These are phyloP conservation scores for Cordia subcordata DNA, from an alignment of 257 asterid genomes.

Conservation along the genomic window DNA sequence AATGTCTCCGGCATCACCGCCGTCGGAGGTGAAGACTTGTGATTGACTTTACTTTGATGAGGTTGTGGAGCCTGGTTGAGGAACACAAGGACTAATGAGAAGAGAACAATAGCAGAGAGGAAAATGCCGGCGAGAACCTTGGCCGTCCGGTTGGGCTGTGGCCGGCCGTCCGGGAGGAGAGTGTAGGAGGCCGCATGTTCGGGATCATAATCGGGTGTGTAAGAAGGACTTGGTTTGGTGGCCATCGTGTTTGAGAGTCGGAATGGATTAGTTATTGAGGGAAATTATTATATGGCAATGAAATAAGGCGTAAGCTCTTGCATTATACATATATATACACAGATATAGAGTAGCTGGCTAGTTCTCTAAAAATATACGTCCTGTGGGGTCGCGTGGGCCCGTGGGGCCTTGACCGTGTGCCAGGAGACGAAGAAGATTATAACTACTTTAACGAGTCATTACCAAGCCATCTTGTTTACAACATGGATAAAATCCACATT, in stretches of 20 bases:
- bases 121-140: constrained; percentile 32
- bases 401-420: too few species aligned
- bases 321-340: too few species aligned
- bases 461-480: too few species aligned
- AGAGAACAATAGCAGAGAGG: constrained; percentile 30
- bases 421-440: too few species aligned
- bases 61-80: constrained; percentile 10
- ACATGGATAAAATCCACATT: too few species aligned
- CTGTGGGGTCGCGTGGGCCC: too few species aligned
- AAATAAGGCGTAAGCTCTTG: not conserved
- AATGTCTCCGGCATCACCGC: constrained; percentile 15
- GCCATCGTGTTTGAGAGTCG: constrained; percentile 31
- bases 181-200: constrained; percentile 35
- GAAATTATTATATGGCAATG: not conserved
- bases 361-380: too few species aligned
- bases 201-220: constrained; percentile 27
- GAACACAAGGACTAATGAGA: constrained; percentile 22
- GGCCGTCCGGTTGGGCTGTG: constrained; percentile 19
- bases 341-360: not conserved
- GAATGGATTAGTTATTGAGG: not conserved
- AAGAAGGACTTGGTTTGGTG: constrained; percentile 8
- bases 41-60: constrained; percentile 13
- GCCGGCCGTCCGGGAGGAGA: constrained; percentile 31
- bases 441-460: too few species aligned
- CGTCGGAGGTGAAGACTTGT: constrained; percentile 8